Base-by-base conservation (phyloP, 768 basidiomycete species). In the Cystofilobasidium ferigula region DNA sequence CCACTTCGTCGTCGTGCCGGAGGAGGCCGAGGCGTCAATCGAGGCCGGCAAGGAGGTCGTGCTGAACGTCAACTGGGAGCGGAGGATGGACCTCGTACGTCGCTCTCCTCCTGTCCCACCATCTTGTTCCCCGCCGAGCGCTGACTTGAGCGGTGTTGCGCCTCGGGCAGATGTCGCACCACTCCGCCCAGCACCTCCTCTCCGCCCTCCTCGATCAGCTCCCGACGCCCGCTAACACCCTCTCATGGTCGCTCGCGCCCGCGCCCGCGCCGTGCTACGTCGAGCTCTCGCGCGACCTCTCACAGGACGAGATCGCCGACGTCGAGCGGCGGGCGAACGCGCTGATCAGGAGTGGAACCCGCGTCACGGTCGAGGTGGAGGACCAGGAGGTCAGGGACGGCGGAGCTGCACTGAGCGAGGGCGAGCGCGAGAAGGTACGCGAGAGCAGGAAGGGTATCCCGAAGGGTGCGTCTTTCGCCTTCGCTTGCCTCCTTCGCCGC, bases 111-210 rank as follows among this genome's bases (percentile, higher is more conserved):
- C 24, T 45, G 18, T 7, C 32, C 5, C 36, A 26, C 28, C 5
- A 32, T 24, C 18, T 61, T 61, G 13, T 28, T 26, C 42, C 24
- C 16, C 28, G 16, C 12, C 9, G 8, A 8, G 2, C 14, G 53
- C 45, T 43, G 54, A 64, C n/a, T 42, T 10, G 40, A 20, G 20
- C 10, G 14, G 12, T 8, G 24, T 1, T 54, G 2, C 40, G 34
- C 64, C n/a, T n/a, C n/a, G n/a, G n/a, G n/a, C 28, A 48, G 42
- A 87, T 87, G 85, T 82, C 84, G 20, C 83, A 88, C 82, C 88
- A 91, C 74, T 89, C 88, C 0, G 85, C 86, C 0, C 89, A 90
- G 71, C 89, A 89, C 69, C 79, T 89, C 51, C 81, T 90, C 28
- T 89, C 88, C 18, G 87, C 88, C 0, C 79, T 89, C n/a, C 79